Percentiles rank a stretch among this genome's conserved stretches.
Evolutionary conservation across 164 flowering plant genomes (phyloP).

Genomic region (Chloranthus sessilifolius): DNA sequence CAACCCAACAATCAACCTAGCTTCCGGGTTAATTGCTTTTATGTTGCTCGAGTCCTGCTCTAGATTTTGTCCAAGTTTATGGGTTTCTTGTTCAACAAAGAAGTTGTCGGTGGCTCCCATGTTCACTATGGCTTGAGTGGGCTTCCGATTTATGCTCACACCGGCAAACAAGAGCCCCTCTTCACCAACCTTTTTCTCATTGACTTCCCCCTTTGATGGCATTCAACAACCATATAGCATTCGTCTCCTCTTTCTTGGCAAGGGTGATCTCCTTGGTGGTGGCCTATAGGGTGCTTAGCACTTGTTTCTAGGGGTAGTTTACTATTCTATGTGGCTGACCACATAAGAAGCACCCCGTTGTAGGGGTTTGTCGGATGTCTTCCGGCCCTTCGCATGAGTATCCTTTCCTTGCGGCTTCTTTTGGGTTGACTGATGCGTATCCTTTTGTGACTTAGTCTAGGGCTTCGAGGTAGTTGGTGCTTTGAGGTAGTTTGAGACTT

Average conservation of each 20-base stretch:
- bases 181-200: too few species aligned
- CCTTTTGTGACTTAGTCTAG: too few species aligned
- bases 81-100: background rate
- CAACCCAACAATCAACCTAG: background rate
- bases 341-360: background rate
- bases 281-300: background rate
- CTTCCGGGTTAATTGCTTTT: background rate
- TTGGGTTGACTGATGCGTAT: too few species aligned
- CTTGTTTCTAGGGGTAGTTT: background rate
- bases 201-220: too few species aligned
- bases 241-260: background rate
- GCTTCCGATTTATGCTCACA: background rate
- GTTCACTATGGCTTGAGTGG: background rate
- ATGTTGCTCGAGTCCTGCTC: background rate
- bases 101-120: background rate
- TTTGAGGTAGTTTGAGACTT: too few species aligned
- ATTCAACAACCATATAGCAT: too few species aligned
- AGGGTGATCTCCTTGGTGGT: background rate
- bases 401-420: too few species aligned
- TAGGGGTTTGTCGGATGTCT: too few species aligned
- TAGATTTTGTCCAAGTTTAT: background rate
- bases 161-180: too few species aligned
- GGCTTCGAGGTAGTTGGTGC: too few species aligned
- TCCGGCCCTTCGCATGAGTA: too few species aligned
- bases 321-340: background rate